phyloP scores from a whole-genome alignment of 495 filamentous ascomycete genomes.

The Hyaloscypha hepaticicola region DNA sequence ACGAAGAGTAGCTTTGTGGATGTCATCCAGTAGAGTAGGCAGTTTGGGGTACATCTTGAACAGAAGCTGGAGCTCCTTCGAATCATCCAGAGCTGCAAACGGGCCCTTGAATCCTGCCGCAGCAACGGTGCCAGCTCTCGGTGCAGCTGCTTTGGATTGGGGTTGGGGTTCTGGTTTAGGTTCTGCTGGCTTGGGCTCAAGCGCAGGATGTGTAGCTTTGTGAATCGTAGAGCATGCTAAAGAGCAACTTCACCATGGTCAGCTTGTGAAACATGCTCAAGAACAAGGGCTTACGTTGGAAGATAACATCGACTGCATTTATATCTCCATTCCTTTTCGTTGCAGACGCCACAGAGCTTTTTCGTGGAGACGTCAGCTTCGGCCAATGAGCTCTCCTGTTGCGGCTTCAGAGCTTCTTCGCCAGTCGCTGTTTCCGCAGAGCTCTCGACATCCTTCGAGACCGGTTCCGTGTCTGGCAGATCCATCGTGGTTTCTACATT shows the following conservation, averaged over 20 bases:
- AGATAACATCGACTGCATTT: slow-evolving; percentile 63
- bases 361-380: neutral
- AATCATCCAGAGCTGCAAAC: slow-evolving; percentile 39
- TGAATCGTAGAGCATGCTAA: slow-evolving; percentile 66
- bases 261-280: slow-evolving; percentile 10
- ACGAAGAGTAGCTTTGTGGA: slow-evolving; percentile 50
- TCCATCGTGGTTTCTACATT: slow-evolving; percentile 6
- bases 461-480: neutral
- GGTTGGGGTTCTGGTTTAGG: slow-evolving; percentile 23
- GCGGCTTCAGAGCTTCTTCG: neutral
- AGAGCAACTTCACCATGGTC: slow-evolving; percentile 58
- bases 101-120: slow-evolving; percentile 29
- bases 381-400: neutral
- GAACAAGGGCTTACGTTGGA: slow-evolving; percentile 53
- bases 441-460: neutral
- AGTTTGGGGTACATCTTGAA: slow-evolving; percentile 54
- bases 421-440: neutral
- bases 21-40: slow-evolving; percentile 46
- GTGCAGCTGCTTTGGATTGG: slow-evolving; percentile 18
- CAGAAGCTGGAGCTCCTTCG: slow-evolving; percentile 48
- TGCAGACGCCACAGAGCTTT: slow-evolving; percentile 57
- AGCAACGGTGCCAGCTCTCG: slow-evolving; percentile 30
- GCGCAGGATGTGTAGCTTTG: slow-evolving; percentile 44
- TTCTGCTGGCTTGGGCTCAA: slow-evolving; percentile 13
- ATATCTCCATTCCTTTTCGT: slow-evolving; percentile 56